Percentiles rank a stretch among this genome's conserved stretches.
phyloP scores from a whole-genome alignment of 495 filamentous ascomycete genomes.

The Penicillium egyptiacum region DNA sequence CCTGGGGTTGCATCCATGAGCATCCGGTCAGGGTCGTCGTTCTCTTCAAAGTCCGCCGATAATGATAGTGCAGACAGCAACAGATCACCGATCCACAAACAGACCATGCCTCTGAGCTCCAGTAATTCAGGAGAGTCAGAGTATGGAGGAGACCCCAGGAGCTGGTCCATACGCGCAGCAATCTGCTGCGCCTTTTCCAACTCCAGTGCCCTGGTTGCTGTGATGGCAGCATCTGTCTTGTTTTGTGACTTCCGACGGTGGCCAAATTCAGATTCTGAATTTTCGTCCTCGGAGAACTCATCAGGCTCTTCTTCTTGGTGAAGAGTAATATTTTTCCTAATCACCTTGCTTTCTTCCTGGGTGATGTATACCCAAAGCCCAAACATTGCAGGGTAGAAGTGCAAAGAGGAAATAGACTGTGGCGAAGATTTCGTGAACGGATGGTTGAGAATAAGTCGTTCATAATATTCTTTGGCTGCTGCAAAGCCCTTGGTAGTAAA shows the following conservation, averaged over 20 bases:
- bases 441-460: constrained; percentile 65
- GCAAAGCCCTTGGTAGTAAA: constrained; percentile 56
- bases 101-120: constrained; percentile 64
- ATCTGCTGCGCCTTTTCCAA: constrained; percentile 55
- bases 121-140: constrained; percentile 57
- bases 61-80: constrained; percentile 34
- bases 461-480: constrained; percentile 62
- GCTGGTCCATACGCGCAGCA: constrained; percentile 60
- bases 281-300: constrained; percentile 35
- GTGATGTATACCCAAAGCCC: constrained; percentile 64
- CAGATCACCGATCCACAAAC: constrained; percentile 67
- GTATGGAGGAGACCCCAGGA: constrained; percentile 64
- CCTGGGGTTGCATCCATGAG: constrained; percentile 24
- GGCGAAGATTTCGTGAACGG: constrained; percentile 53
- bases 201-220: constrained; percentile 32
- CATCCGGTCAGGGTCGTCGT: constrained; percentile 25
- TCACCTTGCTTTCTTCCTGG: constrained; percentile 48
- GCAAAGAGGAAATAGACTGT: constrained; percentile 46
- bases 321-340: constrained; percentile 27
- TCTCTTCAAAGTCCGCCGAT: constrained; percentile 12
- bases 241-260: constrained; percentile 11
- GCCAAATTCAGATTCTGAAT: constrained; percentile 22
- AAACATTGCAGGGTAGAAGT: constrained; percentile 69
- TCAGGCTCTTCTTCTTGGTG: constrained; percentile 23
- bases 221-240: constrained; percentile 24